These are phyloP conservation scores for Vanrija sp. DNA, from an alignment of 1,284 basidiomycete species.

Conservation along the genomic window DNA sequence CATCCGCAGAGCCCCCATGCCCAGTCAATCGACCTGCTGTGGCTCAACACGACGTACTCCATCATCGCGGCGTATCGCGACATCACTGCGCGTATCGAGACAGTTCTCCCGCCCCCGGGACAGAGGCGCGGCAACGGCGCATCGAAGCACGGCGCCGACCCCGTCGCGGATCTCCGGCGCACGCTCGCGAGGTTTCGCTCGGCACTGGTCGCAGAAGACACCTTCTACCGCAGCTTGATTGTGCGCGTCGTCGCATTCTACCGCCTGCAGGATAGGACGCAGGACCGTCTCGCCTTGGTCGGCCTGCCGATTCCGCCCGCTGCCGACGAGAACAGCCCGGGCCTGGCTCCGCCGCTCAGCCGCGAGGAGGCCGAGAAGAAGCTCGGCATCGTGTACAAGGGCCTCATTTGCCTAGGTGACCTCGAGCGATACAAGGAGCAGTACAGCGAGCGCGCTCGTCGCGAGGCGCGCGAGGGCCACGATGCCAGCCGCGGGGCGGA, in stretches of 20 bases:
- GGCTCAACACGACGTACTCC: constrained; percentile 87
- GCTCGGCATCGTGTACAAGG: constrained; percentile 74
- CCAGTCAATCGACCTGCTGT: constrained; percentile 75
- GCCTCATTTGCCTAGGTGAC: constrained; percentile 87
- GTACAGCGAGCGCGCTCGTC: constrained; percentile 52
- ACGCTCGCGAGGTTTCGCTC: constrained; percentile 79
- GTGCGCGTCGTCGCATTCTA: constrained; percentile 67
- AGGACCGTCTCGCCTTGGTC: constrained; percentile 55
- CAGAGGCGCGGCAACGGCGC: constrained; percentile 5
- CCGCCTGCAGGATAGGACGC: constrained; percentile 18
- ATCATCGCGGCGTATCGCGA: constrained; percentile 81
- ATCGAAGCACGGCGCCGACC: constrained; percentile 36
- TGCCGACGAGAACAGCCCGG: constrained; percentile 2
- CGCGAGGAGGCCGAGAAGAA: constrained; percentile 59
- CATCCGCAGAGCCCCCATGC: constrained; percentile 71
- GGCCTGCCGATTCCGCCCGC: constrained; percentile 53
- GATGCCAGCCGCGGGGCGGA: not conserved
- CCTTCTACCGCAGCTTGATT: constrained; percentile 77
- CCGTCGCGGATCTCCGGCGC: constrained; percentile 73
- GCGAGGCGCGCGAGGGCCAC: constrained; percentile 23
- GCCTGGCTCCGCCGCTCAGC: constrained; percentile 48
- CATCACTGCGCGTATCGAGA: constrained; percentile 64
- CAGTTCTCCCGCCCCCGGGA: constrained; percentile 25
- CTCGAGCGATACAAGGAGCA: constrained; percentile 89
- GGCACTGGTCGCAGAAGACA: constrained; percentile 79